Conservation (phyloP, 495 filamentous ascomycete genomes). For the Corynascus novoguineensis region DNA sequence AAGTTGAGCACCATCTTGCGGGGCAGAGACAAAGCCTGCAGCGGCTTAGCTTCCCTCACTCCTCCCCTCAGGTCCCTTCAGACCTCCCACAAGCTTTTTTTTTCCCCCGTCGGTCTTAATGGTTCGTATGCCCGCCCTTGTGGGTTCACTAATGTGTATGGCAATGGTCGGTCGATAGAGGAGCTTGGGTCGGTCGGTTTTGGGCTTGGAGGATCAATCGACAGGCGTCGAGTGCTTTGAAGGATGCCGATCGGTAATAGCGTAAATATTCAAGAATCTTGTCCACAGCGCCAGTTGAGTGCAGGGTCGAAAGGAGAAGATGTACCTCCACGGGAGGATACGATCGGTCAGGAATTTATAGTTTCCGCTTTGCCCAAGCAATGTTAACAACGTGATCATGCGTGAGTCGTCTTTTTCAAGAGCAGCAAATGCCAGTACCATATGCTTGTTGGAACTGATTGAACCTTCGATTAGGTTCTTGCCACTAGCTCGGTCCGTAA, state of each 20-base stretch:
- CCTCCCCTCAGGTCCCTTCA: slow-evolving; percentile 15
- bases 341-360: not conserved
- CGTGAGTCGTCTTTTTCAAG: not conserved
- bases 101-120: not conserved
- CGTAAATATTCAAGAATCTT: too few species aligned
- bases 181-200: not conserved
- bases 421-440: not conserved
- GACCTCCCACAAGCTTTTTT: not conserved
- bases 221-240: not conserved
- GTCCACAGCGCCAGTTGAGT: not conserved
- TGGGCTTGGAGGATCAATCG: not conserved
- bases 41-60: slow-evolving; percentile 6
- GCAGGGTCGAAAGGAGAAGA: not conserved
- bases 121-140: not conserved
- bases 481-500: not conserved
- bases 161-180: not conserved
- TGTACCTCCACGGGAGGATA: not conserved
- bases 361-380: not conserved
- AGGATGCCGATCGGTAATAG: not conserved
- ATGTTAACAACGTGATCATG: not conserved
- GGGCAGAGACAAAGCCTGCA: slow-evolving; percentile 9
- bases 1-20: slow-evolving; percentile 38
- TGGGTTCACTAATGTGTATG: not conserved
- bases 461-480: not conserved
- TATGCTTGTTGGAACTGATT: not conserved